phyloP scores from a whole-genome alignment of 176 grass and related monocot genomes.

The Otatea glauca region DNA sequence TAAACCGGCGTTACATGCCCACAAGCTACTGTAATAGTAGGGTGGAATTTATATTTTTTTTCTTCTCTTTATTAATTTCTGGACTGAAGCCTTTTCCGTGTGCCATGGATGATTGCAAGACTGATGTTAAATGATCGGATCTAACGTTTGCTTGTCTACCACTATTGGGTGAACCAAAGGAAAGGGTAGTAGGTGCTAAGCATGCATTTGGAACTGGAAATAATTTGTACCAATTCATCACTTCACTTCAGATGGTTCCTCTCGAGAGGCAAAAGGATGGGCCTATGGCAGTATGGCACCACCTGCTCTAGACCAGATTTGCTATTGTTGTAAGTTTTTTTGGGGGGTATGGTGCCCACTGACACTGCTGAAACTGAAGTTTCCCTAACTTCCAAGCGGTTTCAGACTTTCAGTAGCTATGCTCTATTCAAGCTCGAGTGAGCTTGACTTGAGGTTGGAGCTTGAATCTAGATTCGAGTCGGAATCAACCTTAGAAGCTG shows the following conservation, averaged over 20 bases:
- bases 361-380: constrained; percentile 6
- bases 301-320: constrained; percentile 18
- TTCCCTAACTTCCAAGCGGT: neutral
- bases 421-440: too few relatives aligned
- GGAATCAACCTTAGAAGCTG: too few relatives aligned
- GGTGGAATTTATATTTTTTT: too few relatives aligned
- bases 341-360: neutral
- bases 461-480: too few relatives aligned
- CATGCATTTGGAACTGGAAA: constrained; percentile 28
- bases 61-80: neutral
- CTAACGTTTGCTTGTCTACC: constrained; percentile 46
- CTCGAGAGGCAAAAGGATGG: neutral
- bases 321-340: neutral
- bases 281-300: constrained; percentile 6
- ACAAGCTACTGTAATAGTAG: too few relatives aligned
- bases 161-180: constrained; percentile 20
- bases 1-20: too few relatives aligned
- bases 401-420: neutral
- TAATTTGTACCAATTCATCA: neutral
- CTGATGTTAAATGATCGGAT: constrained; percentile 33
- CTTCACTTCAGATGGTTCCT: neutral
- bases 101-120: constrained; percentile 38
- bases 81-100: neutral
- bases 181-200: neutral
- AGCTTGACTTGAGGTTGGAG: too few relatives aligned